Conservation (phyloP, 192 early-diverging fungal species). For the Coemansia reversa region DNA sequence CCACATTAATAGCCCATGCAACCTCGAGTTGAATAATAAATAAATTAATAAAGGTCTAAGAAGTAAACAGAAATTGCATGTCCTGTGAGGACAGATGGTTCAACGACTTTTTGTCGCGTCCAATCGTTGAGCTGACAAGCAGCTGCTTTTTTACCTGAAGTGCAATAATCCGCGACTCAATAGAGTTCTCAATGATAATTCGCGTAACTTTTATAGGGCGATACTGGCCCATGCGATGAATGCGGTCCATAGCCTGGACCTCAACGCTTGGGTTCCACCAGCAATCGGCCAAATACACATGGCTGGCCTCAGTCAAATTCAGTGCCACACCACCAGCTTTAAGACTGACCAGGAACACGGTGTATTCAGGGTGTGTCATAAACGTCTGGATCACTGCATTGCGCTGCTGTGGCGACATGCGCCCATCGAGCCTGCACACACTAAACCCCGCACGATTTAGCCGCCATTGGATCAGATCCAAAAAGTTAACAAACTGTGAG, state of each 20-base stretch:
- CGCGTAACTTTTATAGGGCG: constrained; percentile 87
- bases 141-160: constrained; percentile 93
- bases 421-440: constrained; percentile 71
- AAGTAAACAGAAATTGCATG: constrained; percentile 80
- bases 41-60: constrained; percentile 44
- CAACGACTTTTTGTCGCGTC: constrained; percentile 74
- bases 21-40: not conserved
- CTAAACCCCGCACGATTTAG: constrained; percentile 84
- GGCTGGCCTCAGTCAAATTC: constrained; percentile 87
- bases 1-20: not conserved
- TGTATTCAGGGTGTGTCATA: constrained; percentile 75
- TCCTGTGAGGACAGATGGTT: constrained; percentile 73
- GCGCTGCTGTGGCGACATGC: constrained; percentile 79
- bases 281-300: constrained; percentile 70
- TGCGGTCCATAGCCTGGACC: constrained; percentile 90
- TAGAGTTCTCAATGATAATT: constrained; percentile 90
- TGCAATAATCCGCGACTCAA: constrained; percentile 86
- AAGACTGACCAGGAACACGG: constrained; percentile 84
- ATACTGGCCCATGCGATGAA: constrained; percentile 89
- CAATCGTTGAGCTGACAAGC: constrained; percentile 85
- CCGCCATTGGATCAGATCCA: constrained; percentile 89
- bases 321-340: constrained; percentile 93
- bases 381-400: constrained; percentile 71
- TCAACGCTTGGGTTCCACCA: constrained; percentile 71
- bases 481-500: constrained; percentile 85